Percentiles rank a stretch among this genome's conserved stretches.
phyloP scores from a whole-genome alignment of 2,329 filamentous ascomycete genomes.

The Talaromyces funiculosus region DNA sequence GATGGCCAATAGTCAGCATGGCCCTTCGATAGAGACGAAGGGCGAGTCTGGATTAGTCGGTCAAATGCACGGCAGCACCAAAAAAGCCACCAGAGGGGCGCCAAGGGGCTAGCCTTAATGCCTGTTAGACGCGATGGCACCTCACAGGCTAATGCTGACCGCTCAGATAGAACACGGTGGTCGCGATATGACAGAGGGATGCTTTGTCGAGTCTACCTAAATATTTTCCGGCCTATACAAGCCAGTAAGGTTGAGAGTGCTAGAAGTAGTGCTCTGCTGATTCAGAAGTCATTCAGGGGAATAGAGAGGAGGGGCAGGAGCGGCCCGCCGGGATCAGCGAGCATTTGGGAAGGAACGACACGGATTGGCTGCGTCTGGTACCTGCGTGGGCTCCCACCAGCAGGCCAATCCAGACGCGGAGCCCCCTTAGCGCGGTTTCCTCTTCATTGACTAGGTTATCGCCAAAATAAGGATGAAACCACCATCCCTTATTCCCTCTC shows the following conservation, averaged over 20 bases:
- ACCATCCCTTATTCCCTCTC: background rate
- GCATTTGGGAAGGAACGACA: background rate
- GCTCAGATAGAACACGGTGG: background rate
- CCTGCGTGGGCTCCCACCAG: background rate
- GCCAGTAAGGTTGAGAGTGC: background rate
- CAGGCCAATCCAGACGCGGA: background rate
- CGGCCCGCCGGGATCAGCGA: constrained; percentile 2
- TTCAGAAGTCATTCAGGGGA: background rate
- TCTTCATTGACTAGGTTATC: background rate
- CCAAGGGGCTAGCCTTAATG: background rate
- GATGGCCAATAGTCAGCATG: background rate
- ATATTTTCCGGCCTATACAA: too few species aligned
- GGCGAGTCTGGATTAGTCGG: background rate
- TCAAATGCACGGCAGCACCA: background rate
- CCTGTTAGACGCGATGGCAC: constrained; percentile 1
- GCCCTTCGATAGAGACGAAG: background rate
- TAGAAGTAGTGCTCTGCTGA: background rate
- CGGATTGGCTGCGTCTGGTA: background rate
- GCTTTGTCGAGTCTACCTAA: background rate
- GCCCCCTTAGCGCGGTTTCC: constrained; percentile 3
- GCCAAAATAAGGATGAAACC: constrained; percentile 4
- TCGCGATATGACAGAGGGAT: background rate
- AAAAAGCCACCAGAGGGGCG: constrained; percentile 16
- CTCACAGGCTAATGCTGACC: constrained; percentile 1
- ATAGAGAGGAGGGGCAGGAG: background rate